Conservation (phyloP, 495 filamentous ascomycete species). For the Copromyces sp. region DNA sequence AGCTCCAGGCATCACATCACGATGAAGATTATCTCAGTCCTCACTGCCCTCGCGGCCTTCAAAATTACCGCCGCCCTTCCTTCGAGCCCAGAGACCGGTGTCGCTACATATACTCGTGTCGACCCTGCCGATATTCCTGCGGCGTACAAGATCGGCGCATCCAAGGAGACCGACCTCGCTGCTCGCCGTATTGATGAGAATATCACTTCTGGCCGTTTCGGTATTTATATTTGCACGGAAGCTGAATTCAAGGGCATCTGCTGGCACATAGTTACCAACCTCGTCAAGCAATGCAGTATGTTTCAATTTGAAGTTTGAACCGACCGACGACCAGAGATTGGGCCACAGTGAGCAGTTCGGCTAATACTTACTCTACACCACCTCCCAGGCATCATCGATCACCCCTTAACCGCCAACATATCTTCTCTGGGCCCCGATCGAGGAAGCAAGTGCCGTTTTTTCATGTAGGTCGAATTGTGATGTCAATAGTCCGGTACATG, state of each 20-base stretch:
- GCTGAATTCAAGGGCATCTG: neutral
- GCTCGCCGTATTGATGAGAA: neutral
- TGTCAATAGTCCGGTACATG: neutral
- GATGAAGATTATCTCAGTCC: neutral
- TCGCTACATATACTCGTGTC: neutral
- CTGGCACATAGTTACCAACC: neutral
- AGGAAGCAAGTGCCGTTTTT: neutral
- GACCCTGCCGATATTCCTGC: neutral
- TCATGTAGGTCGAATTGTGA: neutral
- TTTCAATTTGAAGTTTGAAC: neutral
- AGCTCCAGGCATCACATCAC: neutral
- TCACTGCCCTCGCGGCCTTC: neutral
- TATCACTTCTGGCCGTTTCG: neutral
- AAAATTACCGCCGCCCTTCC: neutral
- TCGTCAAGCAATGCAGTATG: neutral
- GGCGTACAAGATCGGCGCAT: neutral
- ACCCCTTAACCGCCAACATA: neutral
- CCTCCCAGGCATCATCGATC: neutral
- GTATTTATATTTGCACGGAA: neutral
- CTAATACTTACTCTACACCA: no score
- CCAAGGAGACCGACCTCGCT: neutral
- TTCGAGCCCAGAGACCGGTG: neutral
- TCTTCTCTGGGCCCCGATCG: neutral
- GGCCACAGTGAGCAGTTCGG: no score
- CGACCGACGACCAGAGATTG: neutral